Base-by-base conservation (phyloP, 805 yeast species). In the Debaryomyces castellii region DNA sequence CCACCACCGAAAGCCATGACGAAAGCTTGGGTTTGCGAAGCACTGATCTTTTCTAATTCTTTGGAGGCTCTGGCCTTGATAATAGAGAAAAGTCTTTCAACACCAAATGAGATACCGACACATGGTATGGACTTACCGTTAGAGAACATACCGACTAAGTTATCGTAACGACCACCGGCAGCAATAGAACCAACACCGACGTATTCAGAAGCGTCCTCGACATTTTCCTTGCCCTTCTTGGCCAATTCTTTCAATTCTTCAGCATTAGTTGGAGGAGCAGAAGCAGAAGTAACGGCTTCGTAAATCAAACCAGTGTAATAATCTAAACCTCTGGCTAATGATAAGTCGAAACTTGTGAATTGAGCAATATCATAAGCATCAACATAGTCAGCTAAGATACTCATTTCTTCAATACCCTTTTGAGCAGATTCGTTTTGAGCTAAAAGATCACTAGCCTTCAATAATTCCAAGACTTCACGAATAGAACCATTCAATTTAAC, bases 1-100 rank as follows among this genome's bases (percentile, higher is more conserved):
- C 98, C 99, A 59, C 97, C 98, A 54, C 99, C 99, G 61, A 94
- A 91, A 1, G 99, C 98, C 97, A 94, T 91, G 41, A 94, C 85
- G 61, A 76, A 94, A 11, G 89, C 98, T 66, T 94, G 96, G 16
- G 99, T 95, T 32, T 92, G 83, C 23, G 91, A 78, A 28, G 97
- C 82, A 57, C 94, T 82, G 46, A 91, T 76, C 55, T 77, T 74
- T 25, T 83, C 83, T 54, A 80, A 77, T 43, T 81, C 68, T 51
- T 64, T 64, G 24, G 80, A 80, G 36, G 79, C 76, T 63, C 96
- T 81, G 42, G 88, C 85, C 65, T 88, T 90, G 58, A 94, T 82
- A 49, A 94, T 71, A 7, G 98, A 89, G 65, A 94, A 94, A 51
- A 94, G 69, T 66, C 99, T 83, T 72, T 94, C 99, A 45, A 94